These are phyloP conservation scores for Byssothecium circinans DNA, from an alignment of 2,329 filamentous ascomycete genomes.

Conservation along the genomic window DNA sequence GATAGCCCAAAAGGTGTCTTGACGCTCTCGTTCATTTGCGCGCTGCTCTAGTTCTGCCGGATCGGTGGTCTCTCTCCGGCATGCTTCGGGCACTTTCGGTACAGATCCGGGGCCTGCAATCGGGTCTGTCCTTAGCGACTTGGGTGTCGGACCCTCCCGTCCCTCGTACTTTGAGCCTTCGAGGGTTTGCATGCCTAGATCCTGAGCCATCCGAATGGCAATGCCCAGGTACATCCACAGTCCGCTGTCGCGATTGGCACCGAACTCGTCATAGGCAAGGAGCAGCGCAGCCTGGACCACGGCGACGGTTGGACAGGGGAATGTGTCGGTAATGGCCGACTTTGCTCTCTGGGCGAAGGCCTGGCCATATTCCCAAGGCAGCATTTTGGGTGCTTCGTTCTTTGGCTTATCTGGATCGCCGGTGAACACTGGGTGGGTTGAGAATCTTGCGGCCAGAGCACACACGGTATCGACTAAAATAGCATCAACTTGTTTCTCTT, in stretches of 20 bases:
- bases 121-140: conserved; percentile 50
- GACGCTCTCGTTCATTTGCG: conserved; percentile 75
- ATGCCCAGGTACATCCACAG: conserved; percentile 93
- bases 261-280: conserved; percentile 87
- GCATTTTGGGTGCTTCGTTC: conserved; percentile 23
- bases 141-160: conserved; percentile 58
- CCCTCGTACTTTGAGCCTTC: conserved; percentile 68
- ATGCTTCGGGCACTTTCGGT: conserved; percentile 59
- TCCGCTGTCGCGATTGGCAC: conserved; percentile 83
- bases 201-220: conserved; percentile 79
- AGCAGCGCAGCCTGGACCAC: conserved; percentile 82
- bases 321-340: conserved; percentile 78
- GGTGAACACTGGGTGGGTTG: conserved; percentile 58
- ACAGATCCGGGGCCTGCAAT: conserved; percentile 45
- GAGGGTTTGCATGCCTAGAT: conserved; percentile 78
- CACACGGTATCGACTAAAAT: conserved; percentile 88
- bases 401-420: conserved; percentile 54
- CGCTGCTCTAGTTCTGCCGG: conserved; percentile 57
- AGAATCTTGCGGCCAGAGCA: conserved; percentile 79
- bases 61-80: conserved; percentile 25
- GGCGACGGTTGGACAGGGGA: conserved; percentile 78
- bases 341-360: conserved; percentile 82
- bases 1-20: conserved; percentile 88
- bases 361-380: conserved; percentile 69
- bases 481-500: conserved; percentile 78